Evolutionary conservation across 306 rosid species (phyloP).

Genomic region (Castanea crenata): DNA sequence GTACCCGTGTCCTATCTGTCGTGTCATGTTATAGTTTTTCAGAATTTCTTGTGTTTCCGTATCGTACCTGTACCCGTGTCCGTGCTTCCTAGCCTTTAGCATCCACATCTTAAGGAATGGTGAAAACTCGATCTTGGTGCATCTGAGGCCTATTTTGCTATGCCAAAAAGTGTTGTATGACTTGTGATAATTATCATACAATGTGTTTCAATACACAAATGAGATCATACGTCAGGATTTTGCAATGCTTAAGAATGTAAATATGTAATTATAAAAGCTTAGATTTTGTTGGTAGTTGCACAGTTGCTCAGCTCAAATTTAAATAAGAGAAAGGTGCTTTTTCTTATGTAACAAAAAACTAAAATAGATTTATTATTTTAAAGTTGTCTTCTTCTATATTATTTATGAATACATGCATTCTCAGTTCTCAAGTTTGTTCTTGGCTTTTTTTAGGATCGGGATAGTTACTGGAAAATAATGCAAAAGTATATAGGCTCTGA

Average conservation of each 20-base stretch:
- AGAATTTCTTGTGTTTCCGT: too few relatives aligned
- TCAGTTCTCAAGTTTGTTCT: constrained; percentile 17
- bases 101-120: not conserved
- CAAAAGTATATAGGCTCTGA: constrained; percentile 89
- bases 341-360: not conserved
- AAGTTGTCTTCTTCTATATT: not conserved
- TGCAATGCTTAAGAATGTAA: not conserved
- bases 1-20: too few relatives aligned
- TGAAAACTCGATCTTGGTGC: not conserved
- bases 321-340: not conserved
- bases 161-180: not conserved
- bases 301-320: not conserved
- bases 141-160: not conserved
- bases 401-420: constrained; percentile 1
- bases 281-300: not conserved
- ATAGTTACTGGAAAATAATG: constrained; percentile 97
- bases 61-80: too few relatives aligned
- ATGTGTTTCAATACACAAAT: not conserved
- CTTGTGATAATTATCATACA: not conserved
- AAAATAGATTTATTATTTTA: not conserved
- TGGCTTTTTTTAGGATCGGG: constrained; percentile 61
- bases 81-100: not conserved
- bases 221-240: not conserved
- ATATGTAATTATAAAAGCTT: not conserved
- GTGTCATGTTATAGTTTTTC: too few relatives aligned